Percentiles rank a stretch among this genome's conserved stretches.
These are phyloP conservation scores for Myrmaecium sp. DNA, from an alignment of 2,329 filamentous ascomycete species.

Conservation along the genomic window DNA sequence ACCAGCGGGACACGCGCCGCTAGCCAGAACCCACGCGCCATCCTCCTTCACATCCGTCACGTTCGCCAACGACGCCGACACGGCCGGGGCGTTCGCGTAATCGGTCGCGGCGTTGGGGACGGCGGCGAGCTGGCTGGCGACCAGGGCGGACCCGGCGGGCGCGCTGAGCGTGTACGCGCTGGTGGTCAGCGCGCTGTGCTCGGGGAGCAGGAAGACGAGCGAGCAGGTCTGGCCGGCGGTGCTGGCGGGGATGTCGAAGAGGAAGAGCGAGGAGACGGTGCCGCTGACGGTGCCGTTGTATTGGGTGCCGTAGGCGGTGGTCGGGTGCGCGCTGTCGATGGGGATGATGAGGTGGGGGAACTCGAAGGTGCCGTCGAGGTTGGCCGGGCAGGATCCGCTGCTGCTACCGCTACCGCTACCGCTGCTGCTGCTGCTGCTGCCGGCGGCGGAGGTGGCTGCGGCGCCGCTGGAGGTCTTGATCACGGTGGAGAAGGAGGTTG, in stretches of 20 bases:
- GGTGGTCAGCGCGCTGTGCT: constrained; percentile 15
- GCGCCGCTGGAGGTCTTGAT: constrained; percentile 17
- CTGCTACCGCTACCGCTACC: background rate
- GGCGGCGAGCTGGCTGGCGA: constrained; percentile 9
- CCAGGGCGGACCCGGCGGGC: constrained; percentile 21
- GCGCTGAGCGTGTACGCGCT: constrained; percentile 20
- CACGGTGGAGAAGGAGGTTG: background rate
- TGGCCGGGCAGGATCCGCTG: background rate
- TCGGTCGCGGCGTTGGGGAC: background rate
- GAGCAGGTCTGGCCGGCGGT: constrained; percentile 28
- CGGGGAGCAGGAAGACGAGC: constrained; percentile 30
- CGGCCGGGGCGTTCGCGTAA: background rate
- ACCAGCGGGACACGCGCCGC: constrained; percentile 11
- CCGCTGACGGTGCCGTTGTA: constrained; percentile 24
- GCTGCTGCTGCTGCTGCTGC: background rate
- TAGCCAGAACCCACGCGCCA: constrained; percentile 10
- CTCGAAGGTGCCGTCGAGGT: constrained; percentile 5
- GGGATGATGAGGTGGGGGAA: constrained; percentile 22
- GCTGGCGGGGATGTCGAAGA: constrained; percentile 27
- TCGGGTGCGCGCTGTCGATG: constrained; percentile 18
- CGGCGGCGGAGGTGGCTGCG: constrained; percentile 1
- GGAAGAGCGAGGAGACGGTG: constrained; percentile 24
- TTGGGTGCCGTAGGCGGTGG: constrained; percentile 21
- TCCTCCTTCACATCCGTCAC: constrained; percentile 4
- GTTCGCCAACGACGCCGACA: constrained; percentile 5